Percentiles rank a stretch among this genome's conserved stretches.
These are phyloP conservation scores for Physaria fendleri DNA, from an alignment of 345 rosid species.

Conservation along the genomic window DNA sequence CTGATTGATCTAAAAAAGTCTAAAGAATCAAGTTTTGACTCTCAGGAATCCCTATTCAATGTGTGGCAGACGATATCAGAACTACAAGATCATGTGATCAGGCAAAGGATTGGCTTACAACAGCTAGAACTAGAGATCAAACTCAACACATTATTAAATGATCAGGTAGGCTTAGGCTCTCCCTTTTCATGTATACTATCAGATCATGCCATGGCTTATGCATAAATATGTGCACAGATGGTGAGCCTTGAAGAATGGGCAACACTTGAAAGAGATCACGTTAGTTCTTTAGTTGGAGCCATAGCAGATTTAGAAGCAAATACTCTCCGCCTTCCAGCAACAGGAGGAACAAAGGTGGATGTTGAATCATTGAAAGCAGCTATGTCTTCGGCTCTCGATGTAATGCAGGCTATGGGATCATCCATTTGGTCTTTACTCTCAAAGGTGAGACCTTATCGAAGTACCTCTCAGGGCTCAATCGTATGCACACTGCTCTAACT, in stretches of 20 bases:
- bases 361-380: slow-evolving; percentile 67
- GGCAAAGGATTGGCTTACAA: slow-evolving; percentile 62
- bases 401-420: slow-evolving; percentile 87
- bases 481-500: background rate
- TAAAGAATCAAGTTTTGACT: slow-evolving; percentile 14
- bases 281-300: slow-evolving; percentile 65
- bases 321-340: slow-evolving; percentile 86
- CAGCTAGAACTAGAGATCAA: slow-evolving; percentile 67
- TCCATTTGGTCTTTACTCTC: slow-evolving; percentile 60
- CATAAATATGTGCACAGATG: slow-evolving; percentile 47
- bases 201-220: slow-evolving; percentile 8
- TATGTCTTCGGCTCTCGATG: slow-evolving; percentile 81
- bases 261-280: slow-evolving; percentile 70
- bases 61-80: slow-evolving; percentile 63
- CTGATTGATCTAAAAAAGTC: background rate
- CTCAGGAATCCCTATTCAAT: slow-evolving; percentile 63
- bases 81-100: slow-evolving; percentile 61
- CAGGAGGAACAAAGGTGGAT: slow-evolving; percentile 89
- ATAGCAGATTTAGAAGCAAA: slow-evolving; percentile 84
- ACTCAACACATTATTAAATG: slow-evolving; percentile 57
- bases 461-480: background rate
- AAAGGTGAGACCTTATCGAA: slow-evolving; percentile 61
- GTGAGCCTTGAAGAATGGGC: slow-evolving; percentile 78
- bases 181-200: background rate
- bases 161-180: slow-evolving; percentile 60